Evolutionary conservation across 306 rosid species (phyloP).

Genomic region (Gastrolobium villosum): DNA sequence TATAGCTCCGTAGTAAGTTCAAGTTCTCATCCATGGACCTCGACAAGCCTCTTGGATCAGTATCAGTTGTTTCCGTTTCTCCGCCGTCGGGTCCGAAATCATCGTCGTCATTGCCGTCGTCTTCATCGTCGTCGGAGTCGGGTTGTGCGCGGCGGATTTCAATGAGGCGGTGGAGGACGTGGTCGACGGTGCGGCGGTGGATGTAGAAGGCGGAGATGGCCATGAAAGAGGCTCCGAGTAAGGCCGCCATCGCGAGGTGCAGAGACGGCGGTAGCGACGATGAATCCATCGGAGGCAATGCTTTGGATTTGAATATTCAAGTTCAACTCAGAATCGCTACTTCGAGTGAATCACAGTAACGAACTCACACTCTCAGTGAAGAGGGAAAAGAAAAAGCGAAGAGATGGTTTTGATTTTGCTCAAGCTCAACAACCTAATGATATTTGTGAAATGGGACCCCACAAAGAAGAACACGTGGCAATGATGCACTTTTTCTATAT

Average conservation of each 20-base stretch:
- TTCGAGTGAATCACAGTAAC: not conserved
- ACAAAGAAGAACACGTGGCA: constrained; percentile 6
- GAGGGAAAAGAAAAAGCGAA: not conserved
- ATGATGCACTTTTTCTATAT: no score
- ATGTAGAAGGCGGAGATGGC: constrained; percentile 87
- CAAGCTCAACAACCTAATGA: constrained; percentile 18
- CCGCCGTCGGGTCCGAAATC: constrained; percentile 37
- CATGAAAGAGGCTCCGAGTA: constrained; percentile 81
- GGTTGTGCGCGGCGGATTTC: constrained; percentile 63
- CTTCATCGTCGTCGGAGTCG: not conserved
- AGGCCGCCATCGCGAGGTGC: constrained; percentile 81
- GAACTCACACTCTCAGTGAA: not conserved
- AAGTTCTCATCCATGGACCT: constrained; percentile 60
- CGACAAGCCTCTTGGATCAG: constrained; percentile 41
- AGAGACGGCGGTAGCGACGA: constrained; percentile 60
- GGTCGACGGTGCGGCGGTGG: constrained; percentile 85
- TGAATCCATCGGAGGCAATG: constrained; percentile 46
- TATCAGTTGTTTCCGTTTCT: constrained; percentile 27
- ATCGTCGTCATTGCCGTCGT: constrained; percentile 6
- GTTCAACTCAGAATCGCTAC: not conserved
- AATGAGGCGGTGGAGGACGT: constrained; percentile 69
- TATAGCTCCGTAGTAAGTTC: constrained; percentile 47
- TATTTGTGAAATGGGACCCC: constrained; percentile 34
- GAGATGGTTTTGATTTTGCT: not conserved
- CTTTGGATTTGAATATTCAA: not conserved